Evolutionary conservation across 805 yeast genomes (phyloP), one percentile per base, ranked within the genome.

Genomic region (Hanseniaspora hatyaiensis): DNA sequence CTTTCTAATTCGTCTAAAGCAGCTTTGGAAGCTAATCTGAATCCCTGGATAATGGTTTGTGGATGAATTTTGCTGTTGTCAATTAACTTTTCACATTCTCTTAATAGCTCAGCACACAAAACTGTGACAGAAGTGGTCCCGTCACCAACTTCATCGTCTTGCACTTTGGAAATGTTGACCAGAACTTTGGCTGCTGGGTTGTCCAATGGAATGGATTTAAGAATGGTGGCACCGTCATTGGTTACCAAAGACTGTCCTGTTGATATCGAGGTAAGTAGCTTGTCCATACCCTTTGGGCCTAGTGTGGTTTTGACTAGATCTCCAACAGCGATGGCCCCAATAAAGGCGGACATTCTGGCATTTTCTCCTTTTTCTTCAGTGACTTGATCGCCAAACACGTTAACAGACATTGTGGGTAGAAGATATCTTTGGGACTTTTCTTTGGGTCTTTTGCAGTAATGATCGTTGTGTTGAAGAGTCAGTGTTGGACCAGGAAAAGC

Each of bases 271-370:
- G 86, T 95, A 52, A 92, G 70, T 53, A 92, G 70, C 64, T 92
- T 92, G 65, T 92, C 99, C 97, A 92, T 89, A 53, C 99, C 99
- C 62, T 92, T 89, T 52, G 99, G 99, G 13, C 99, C 99, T 54
- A 92, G 69, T 2, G 98, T 82, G 26, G 86, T 76, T 65, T 89
- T 89, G 39, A 89, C 98, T 52, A 92, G 73, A 65, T 92, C 98
- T 45, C 98, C 99, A 30, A 92, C 98, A 34, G 98, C 99, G 61
- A 92, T 89, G 54, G 98, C 98, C 41, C 98, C 98, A 9, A 92
- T 94, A 65, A 92, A 92, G 2, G 98, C 86, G 6, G 96, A 84
- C 70, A 89, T 72, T 70, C 98, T 87, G 47, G 98, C 98, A 66
- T 89, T 88, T 66, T 92, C 98, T 38, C 92, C 98, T 60, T 96